A percentile compares a stretch with the other conserved stretches of the same genome.
Evolutionary conservation across 805 yeast genomes (phyloP).

Genomic region (Candida boleticola): DNA sequence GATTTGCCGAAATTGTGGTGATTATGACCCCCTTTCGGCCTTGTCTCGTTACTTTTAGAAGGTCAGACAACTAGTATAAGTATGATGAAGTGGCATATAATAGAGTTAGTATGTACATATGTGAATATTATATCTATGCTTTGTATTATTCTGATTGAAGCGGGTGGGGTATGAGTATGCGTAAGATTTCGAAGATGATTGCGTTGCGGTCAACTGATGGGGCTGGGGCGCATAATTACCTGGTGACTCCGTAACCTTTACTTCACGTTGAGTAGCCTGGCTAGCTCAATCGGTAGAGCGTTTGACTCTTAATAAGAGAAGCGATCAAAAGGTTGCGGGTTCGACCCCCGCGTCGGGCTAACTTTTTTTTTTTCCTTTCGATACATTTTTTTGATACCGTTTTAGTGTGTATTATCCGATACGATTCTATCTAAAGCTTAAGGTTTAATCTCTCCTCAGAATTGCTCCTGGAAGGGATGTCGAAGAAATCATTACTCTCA

Average conservation of each 20-base stretch:
- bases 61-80: too few relatives aligned
- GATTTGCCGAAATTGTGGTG: constrained; percentile 59
- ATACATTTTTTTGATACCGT: background rate
- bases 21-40: too few relatives aligned
- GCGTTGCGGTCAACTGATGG: too few relatives aligned
- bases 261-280: constrained; percentile 3
- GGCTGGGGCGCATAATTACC: too few relatives aligned
- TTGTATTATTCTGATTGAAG: too few relatives aligned
- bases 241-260: too few relatives aligned
- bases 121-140: too few relatives aligned
- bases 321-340: constrained; percentile 8
- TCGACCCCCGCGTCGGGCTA: constrained; percentile 9
- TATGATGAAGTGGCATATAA: too few relatives aligned
- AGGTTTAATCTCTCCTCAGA: constrained; percentile 36
- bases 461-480: constrained; percentile 23
- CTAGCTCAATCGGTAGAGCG: constrained; percentile 9
- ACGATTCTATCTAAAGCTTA: constrained; percentile 20
- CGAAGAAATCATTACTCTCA: constrained; percentile 20
- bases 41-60: too few relatives aligned
- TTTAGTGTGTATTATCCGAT: background rate
- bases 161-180: too few relatives aligned
- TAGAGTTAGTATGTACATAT: too few relatives aligned
- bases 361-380: background rate
- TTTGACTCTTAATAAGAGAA: constrained; percentile 6
- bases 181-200: too few relatives aligned